Base-by-base conservation (phyloP, 1,284 basidiomycete species). In the Baeospora myosura region DNA sequence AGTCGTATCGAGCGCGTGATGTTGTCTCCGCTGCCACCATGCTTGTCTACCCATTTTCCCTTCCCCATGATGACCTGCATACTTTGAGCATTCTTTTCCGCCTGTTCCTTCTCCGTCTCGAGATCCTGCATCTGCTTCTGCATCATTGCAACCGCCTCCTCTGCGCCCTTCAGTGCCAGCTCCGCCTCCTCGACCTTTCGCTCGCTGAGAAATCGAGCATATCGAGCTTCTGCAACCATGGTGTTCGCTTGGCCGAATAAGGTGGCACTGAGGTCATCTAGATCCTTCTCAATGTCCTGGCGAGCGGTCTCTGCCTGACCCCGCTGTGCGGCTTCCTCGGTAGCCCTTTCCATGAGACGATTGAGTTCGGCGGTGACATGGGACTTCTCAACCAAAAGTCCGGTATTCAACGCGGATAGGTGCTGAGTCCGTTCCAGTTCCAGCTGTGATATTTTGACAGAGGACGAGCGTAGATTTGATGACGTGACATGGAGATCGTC, bases 331-430 rank as follows among this genome's bases (percentile, higher is more conserved):
- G 94, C 92, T 64, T 97, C 95, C 55, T 96, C 92, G 10, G 93
- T 90, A 16, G 94, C 84, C 40, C 84, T 85, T 52, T 95, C 89
- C 79, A 98, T 98, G 49, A 98, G 71, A 22, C 91, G 78, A 52
- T 84, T 95, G 55, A 98, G 84, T 65, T 98, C 96, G 5, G 80
- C 64, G 14, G 88, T 91, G 46, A 98, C 93, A 61, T 95, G 86
- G 22, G 78, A 71, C 59, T 91, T 84, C 64, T 98, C 95, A 18
- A 98, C 94, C 32, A 98, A 71, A 23, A 97, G 64, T 5, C 95
- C 95, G 0, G 89, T 88, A 58, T 88, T 84, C 43, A 93, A 67
- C 6, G 87, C 83, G 3, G 82, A 76, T 1, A 92, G 72, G 55
- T 90, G 85, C 52, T 84, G 78, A 2, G 79, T 77, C 11, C 86